phyloP scores from a whole-genome alignment of 768 basidiomycete genomes.

The Boletus speciosus region DNA sequence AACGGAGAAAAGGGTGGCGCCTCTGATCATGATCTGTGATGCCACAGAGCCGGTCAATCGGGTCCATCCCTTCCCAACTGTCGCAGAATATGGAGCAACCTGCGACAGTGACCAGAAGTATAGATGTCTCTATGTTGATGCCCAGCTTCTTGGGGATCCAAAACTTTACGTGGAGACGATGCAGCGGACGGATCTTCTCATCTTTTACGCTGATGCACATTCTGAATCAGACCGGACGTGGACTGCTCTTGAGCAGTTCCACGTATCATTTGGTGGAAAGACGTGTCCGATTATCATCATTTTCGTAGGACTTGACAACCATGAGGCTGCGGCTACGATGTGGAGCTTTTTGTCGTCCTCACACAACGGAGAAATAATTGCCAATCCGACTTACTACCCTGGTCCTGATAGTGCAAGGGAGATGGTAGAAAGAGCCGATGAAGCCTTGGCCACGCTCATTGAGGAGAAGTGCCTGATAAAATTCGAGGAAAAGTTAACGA shows the following conservation, averaged over 20 bases:
- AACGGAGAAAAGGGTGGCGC: constrained; percentile 7
- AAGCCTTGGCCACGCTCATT: constrained; percentile 15
- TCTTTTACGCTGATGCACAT: constrained; percentile 19
- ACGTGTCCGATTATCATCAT: constrained; percentile 22
- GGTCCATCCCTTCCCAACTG: constrained; percentile 1
- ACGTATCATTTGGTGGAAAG: constrained; percentile 15
- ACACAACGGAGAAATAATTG: constrained; percentile 11
- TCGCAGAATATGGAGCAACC: neutral
- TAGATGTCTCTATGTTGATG: constrained; percentile 10
- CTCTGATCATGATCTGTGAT: constrained; percentile 18
- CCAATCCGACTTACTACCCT: constrained; percentile 22
- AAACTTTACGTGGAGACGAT: neutral
- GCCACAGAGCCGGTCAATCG: constrained; percentile 3
- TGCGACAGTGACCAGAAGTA: constrained; percentile 10
- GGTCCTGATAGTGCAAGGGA: constrained; percentile 8
- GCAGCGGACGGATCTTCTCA: constrained; percentile 19
- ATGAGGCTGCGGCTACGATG: constrained; percentile 9
- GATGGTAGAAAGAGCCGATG: constrained; percentile 15
- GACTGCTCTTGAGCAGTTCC: constrained; percentile 16
- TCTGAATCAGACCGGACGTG: constrained; percentile 8
- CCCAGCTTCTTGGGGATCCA: neutral
- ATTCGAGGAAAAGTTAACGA: constrained; percentile 18
- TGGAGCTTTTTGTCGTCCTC: constrained; percentile 18
- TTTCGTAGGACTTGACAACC: constrained; percentile 17
- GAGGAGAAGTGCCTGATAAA: constrained; percentile 19